Conservation (phyloP, 768 basidiomycete genomes). For the Mycena amicta region DNA sequence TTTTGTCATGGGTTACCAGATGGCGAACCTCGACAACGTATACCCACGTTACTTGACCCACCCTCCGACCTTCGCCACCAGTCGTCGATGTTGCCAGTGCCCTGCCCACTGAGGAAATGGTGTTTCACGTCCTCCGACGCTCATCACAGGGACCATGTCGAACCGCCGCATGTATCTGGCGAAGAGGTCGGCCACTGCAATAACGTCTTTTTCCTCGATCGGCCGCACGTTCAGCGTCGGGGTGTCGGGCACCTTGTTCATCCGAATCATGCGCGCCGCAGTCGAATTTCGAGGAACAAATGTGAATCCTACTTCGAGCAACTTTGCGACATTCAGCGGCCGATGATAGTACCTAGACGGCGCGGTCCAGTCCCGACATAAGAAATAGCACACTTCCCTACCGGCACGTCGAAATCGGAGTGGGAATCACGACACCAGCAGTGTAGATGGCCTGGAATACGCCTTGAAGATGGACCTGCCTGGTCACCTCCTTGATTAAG, state of each 20-base stretch:
- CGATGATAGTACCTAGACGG: conserved; percentile 83
- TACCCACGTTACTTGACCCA: conserved; percentile 90
- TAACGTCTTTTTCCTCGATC: conserved; percentile 81
- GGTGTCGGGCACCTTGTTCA: conserved; percentile 64
- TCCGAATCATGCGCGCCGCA: conserved; percentile 83
- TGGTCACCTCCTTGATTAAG: conserved; percentile 95
- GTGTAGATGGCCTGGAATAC: conserved; percentile 99
- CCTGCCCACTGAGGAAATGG: conserved; percentile 85
- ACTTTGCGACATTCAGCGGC: conserved; percentile 86
- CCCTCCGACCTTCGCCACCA: conserved; percentile 54
- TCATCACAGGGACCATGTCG: conserved; percentile 76
- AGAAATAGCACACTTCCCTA: conserved; percentile 34
- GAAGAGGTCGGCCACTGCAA: conserved; percentile 70
- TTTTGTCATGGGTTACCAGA: not conserved
- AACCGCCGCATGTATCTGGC: conserved; percentile 82
- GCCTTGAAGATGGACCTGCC: conserved; percentile 85
- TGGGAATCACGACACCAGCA: conserved; percentile 89
- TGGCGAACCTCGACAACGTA: conserved; percentile 88
- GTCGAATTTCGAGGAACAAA: conserved; percentile 85
- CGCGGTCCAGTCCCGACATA: not conserved
- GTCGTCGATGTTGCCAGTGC: conserved; percentile 55
- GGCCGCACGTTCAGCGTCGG: conserved; percentile 76
- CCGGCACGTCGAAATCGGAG: conserved; percentile 87
- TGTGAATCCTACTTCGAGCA: conserved; percentile 90
- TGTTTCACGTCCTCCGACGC: conserved; percentile 80